Conservation (phyloP, 2,329 filamentous ascomycete species). For the Chaetomium strumarium region DNA sequence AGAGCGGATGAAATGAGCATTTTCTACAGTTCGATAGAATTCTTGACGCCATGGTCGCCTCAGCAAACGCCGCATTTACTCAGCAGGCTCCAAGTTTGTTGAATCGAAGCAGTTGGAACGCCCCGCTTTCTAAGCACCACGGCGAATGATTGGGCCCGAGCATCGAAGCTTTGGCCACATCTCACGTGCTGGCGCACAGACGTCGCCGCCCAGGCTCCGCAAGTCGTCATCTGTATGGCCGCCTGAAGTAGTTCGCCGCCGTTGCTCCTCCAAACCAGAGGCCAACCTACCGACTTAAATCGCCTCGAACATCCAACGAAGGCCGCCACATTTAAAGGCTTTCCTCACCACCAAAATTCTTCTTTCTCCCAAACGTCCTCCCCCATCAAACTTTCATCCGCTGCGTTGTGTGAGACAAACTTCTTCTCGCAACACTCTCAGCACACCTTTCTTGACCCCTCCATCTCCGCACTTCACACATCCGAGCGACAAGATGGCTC, state of each 20-base stretch:
- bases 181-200: constrained; percentile 22
- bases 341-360: background rate
- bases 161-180: constrained; percentile 11
- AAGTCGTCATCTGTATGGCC: constrained; percentile 31
- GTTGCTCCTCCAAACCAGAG: constrained; percentile 16
- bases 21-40: background rate
- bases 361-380: background rate
- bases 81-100: background rate
- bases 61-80: background rate
- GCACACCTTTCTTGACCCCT: constrained; percentile 2
- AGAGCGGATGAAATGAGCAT: background rate
- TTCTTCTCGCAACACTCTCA: constrained; percentile 5
- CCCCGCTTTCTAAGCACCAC: constrained; percentile 7
- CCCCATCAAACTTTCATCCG: background rate
- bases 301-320: constrained; percentile 9
- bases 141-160: constrained; percentile 7
- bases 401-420: constrained; percentile 1
- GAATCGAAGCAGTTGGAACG: constrained; percentile 22
- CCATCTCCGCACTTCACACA: constrained; percentile 8
- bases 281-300: constrained; percentile 16
- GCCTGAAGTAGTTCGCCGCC: constrained; percentile 24
- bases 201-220: constrained; percentile 25
- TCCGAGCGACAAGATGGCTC: constrained; percentile 56
- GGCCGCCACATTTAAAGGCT: constrained; percentile 6
- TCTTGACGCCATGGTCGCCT: background rate